Evolutionary conservation across 257 asterid genomes (phyloP), one percentile per base, ranked within the genome.

Genomic region (Solanum rostratum): DNA sequence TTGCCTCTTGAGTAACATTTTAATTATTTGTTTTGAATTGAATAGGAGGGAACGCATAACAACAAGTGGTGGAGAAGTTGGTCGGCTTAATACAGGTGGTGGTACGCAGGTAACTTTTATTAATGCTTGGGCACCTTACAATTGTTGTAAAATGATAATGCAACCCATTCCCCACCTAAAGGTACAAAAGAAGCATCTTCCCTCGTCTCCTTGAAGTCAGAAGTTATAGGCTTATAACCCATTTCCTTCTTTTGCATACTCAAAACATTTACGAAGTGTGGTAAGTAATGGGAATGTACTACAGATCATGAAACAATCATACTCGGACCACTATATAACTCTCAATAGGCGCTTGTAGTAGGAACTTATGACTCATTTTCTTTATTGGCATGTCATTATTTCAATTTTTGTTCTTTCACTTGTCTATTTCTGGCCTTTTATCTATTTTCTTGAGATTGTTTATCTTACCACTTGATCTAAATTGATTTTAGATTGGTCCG

Each of bases 41-140:
- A 86, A 86, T 89, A 94, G 97, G 93, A 91, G 95, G 90, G 93
- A 92, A 81, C 89, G 97, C 37, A 94, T 94, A 88, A 89, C 92
- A 50, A 69, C 93, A 55, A 89, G 95, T 88, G 98, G 98, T 49
- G 97, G 97, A 66, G 98, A 94, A 89, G 97, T 94, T 65, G 97
- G 97, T 52, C 93, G 97, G 55, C 95, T 94, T 84, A 94, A 93
- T 86, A 91, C 95, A 20, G 98, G 97, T 70, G 93, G 94, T 83
- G 98, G 98, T 86, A 94, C 98, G 15, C 93, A 93, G 95, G 98
- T 92, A 90, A 5, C 86, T 81, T 84, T 57, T 33, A 7, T 24
- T 81, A 24, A 43, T 27, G 22, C 53, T 83, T 83, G 54, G 19
- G 6, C 15, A 15, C n/a, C 46, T 68, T 60, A 49, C 33, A 41